Evolutionary conservation across 2,329 filamentous ascomycete genomes (phyloP).

Genomic region (Exophiala calicioides): DNA sequence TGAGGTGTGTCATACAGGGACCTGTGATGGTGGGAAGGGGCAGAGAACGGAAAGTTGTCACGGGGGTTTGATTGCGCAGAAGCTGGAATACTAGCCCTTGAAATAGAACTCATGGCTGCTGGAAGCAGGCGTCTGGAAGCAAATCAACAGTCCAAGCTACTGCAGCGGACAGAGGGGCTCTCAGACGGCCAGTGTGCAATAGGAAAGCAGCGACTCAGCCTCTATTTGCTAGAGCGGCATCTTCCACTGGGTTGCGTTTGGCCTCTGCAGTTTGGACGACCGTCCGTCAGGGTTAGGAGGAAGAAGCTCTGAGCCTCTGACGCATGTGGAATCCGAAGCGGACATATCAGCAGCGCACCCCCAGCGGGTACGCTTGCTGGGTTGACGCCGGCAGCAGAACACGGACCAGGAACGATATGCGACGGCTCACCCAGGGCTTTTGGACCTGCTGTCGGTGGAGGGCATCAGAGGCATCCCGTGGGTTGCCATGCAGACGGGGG

Average conservation of each 20-base stretch:
- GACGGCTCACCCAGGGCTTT: conserved; percentile 1
- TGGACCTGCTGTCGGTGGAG: conserved; percentile 5
- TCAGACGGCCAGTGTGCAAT: conserved; percentile 12
- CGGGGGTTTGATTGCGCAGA: background rate
- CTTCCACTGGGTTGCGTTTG: conserved; percentile 13
- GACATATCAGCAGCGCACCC: conserved; percentile 1
- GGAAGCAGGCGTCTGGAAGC: conserved; percentile 22
- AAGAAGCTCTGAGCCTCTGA: too few species aligned
- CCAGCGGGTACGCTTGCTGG: conserved; percentile 6
- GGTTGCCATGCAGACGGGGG: conserved; percentile 22
- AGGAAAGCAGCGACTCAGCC: conserved; percentile 22
- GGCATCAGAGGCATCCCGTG: conserved; percentile 18
- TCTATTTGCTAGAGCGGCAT: conserved; percentile 20
- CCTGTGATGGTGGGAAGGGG: conserved; percentile 6
- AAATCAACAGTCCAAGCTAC: conserved; percentile 16
- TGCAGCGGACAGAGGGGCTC: conserved; percentile 18
- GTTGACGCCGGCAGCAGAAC: conserved; percentile 2
- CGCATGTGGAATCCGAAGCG: conserved; percentile 13
- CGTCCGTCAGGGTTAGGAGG: too few species aligned
- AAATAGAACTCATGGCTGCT: conserved; percentile 16
- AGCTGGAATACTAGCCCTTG: conserved; percentile 19
- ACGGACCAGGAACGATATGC: conserved; percentile 15
- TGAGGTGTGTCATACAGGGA: conserved; percentile 15
- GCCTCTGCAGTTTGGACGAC: conserved; percentile 6
- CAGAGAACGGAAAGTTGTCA: background rate